A percentile compares a stretch with the other conserved stretches of the same genome.
Evolutionary conservation across 768 basidiomycete genomes (phyloP).

Genomic region (Termitomyces sp.): DNA sequence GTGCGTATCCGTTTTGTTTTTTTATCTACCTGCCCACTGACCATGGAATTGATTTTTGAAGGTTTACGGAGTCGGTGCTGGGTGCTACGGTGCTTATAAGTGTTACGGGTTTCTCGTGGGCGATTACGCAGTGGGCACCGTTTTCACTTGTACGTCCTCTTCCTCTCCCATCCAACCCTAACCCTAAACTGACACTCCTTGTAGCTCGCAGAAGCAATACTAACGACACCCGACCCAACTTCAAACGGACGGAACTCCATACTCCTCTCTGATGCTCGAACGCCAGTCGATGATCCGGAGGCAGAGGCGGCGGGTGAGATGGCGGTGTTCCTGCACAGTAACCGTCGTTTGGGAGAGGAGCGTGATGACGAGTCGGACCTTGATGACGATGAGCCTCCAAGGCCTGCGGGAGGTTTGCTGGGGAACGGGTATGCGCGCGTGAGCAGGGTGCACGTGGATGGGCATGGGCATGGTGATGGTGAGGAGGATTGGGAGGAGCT

Average conservation of each 20-base stretch:
- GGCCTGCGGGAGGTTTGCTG: slow-evolving; percentile 21
- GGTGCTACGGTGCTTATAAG: slow-evolving; percentile 77
- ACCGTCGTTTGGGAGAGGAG: background rate
- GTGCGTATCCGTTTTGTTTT: slow-evolving; percentile 43
- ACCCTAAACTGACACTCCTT: background rate
- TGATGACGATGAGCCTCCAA: slow-evolving; percentile 10
- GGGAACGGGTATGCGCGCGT: slow-evolving; percentile 45
- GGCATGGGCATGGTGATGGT: slow-evolving; percentile 11
- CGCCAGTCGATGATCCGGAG: slow-evolving; percentile 28
- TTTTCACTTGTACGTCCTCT: slow-evolving; percentile 69
- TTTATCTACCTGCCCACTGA: background rate
- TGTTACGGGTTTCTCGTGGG: slow-evolving; percentile 88
- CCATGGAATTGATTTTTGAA: slow-evolving; percentile 23
- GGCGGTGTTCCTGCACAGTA: slow-evolving; percentile 14
- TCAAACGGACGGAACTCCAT: slow-evolving; percentile 36
- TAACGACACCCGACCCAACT: slow-evolving; percentile 51
- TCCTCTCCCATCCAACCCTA: background rate
- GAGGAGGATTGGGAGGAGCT: slow-evolving; percentile 26
- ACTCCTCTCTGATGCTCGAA: slow-evolving; percentile 41
- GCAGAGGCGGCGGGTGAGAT: slow-evolving; percentile 25
- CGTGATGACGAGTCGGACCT: slow-evolving; percentile 1
- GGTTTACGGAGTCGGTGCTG: slow-evolving; percentile 65
- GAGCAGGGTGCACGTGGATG: slow-evolving; percentile 42
- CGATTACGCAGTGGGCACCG: slow-evolving; percentile 89
- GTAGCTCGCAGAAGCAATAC: slow-evolving; percentile 83